Base-by-base conservation (phyloP, 345 rosid genomes). In the Aquilaria malaccensis region DNA sequence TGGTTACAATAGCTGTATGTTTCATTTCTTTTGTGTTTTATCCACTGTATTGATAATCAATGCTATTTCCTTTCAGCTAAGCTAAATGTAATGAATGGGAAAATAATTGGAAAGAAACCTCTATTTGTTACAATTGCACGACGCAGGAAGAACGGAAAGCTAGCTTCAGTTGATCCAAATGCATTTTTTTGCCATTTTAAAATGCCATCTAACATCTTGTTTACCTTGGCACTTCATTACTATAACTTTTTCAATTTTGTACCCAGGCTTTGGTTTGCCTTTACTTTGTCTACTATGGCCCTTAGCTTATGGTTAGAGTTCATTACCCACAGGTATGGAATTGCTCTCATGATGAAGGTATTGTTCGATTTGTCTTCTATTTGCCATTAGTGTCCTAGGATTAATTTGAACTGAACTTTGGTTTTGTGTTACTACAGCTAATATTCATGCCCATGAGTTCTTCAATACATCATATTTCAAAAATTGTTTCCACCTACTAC, bases 281-380 rank as follows among this genome's bases (percentile, higher is more conserved):
- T 22, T 22, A 22, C 22, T 22, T 22, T 22, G 1, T 22, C 22
- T 22, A 22, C 22, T 22, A 22, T 22, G 1, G 22, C 22, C 22
- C 22, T 22, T 22, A 22, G 22, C 22, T 22, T 22, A 22, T 22
- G 22, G 22, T 22, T 22, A 22, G 22, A 22, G 22, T 22, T 22
- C 22, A 22, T 22, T 22, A 22, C 22, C 22, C 61, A 54, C 95
- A 94, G 99, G 88, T 90, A 81, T 94, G 99, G 99, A 86, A 88
- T 62, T 90, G 95, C 69, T 88, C 99, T 41, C 97, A 89, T 2
- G 81, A 77, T 46, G 99, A 94, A 90, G 99, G 99, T 94, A 83
- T 64, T 52, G 33, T 41, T 62, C 37, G 50, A 12, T 43, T 13
- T 52, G 47, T 55, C 52, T 14, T 32, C 62, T 66, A 11, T 46